Conservation (phyloP, 164 flowering plant genomes). For the Akebia trifoliata region DNA sequence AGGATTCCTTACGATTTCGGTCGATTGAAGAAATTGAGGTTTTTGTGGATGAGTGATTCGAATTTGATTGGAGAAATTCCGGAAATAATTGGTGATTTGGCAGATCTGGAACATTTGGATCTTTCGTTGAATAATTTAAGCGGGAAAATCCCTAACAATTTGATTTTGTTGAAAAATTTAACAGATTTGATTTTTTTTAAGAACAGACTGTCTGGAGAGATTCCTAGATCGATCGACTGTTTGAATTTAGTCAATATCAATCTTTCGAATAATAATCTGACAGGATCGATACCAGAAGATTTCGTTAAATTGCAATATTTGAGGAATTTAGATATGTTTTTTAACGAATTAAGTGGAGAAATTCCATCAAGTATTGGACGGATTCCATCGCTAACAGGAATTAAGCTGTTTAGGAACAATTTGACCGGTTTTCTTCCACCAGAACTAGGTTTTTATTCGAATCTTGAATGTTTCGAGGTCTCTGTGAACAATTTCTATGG, state of each 20-base stretch:
- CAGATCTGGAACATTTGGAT: constrained; percentile 41
- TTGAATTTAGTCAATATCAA: constrained; percentile 38
- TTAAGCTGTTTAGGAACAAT: constrained; percentile 40
- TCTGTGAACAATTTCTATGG: constrained; percentile 37
- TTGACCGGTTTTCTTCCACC: constrained; percentile 48
- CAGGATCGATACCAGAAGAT: constrained; percentile 53
- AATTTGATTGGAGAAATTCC: constrained; percentile 63
- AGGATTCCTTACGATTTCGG: constrained; percentile 46
- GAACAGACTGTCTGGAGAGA: constrained; percentile 52
- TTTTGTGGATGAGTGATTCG: constrained; percentile 30
- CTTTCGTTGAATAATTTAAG: constrained; percentile 35
- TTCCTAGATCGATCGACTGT: constrained; percentile 38
- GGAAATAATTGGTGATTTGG: constrained; percentile 22
- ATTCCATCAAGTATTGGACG: constrained; percentile 38
- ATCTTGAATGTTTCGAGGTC: constrained; percentile 38
- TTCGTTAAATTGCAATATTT: constrained; percentile 41
- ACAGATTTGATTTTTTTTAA: constrained; percentile 28
- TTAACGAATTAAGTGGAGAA: constrained; percentile 41
- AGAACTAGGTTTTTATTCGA: constrained; percentile 44
- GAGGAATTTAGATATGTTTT: constrained; percentile 25
- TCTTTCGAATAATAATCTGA: constrained; percentile 43
- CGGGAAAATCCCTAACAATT: constrained; percentile 39
- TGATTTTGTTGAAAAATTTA: constrained; percentile 53
- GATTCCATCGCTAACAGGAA: constrained; percentile 24
- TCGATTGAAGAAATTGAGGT: constrained; percentile 31